phyloP scores from a whole-genome alignment of 208 protist species.

The Leptomonas pyrrhocoris region DNA sequence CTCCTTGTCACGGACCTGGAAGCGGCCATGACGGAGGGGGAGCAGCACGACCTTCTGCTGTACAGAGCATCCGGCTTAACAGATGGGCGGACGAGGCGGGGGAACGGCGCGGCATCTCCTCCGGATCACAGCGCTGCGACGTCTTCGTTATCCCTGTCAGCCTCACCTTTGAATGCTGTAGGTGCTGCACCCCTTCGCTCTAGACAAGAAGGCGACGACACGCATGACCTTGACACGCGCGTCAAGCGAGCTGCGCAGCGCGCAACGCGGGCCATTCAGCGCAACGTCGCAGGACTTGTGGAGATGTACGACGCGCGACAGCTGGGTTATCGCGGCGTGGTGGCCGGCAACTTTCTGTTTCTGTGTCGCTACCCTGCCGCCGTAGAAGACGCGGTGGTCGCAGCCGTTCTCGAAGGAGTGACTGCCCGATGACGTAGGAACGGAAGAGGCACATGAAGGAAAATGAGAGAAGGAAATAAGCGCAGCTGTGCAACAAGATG shows the following conservation, averaged over 20 bases:
- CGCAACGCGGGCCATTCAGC: background rate
- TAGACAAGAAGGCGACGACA: too few relatives aligned
- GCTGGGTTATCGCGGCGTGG: constrained; percentile 25
- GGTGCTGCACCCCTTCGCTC: too few relatives aligned
- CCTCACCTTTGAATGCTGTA: too few relatives aligned
- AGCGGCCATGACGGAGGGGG: background rate
- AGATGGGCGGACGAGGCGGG: too few relatives aligned
- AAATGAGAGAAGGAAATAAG: too few relatives aligned
- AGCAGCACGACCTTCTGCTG: background rate
- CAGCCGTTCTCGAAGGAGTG: background rate
- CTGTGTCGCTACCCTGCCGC: constrained; percentile 35
- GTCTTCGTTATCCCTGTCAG: too few relatives aligned
- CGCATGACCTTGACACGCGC: background rate
- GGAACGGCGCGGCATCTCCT: too few relatives aligned
- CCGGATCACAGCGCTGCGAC: background rate
- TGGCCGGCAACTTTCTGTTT: constrained; percentile 32
- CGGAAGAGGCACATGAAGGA: too few relatives aligned
- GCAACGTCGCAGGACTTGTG: background rate
- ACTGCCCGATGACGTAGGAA: too few relatives aligned
- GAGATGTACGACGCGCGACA: background rate
- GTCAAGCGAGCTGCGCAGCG: background rate
- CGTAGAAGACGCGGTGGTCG: background rate
- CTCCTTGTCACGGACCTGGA: constrained; percentile 32
- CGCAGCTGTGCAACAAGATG: too few relatives aligned
- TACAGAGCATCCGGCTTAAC: too few relatives aligned